Conservation (phyloP, 2,329 filamentous ascomycete genomes). For the Aureobasidium uvarum region DNA sequence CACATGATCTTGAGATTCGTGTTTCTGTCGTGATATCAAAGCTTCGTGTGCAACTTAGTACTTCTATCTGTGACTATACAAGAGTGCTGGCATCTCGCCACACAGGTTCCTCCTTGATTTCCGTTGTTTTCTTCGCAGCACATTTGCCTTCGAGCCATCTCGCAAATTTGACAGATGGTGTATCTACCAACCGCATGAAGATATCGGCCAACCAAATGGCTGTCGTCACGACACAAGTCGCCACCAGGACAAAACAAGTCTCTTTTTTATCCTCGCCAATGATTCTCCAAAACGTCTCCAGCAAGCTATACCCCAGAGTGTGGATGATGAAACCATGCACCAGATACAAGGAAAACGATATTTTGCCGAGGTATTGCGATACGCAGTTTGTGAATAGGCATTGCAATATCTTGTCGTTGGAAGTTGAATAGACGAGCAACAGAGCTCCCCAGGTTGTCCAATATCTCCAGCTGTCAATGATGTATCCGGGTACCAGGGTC, state of each 20-base stretch:
- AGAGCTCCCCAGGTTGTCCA: conserved; percentile 5
- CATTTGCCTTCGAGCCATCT: conserved; percentile 52
- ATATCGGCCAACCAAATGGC: conserved; percentile 57
- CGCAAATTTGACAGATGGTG: conserved; percentile 56
- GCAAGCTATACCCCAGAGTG: conserved; percentile 48
- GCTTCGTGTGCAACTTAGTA: no score
- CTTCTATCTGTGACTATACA: background rate
- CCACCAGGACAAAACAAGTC: conserved; percentile 49
- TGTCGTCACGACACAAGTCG: conserved; percentile 53
- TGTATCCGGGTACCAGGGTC: background rate
- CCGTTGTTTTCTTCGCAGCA: background rate
- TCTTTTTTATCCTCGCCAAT: conserved; percentile 46
- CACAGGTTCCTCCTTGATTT: background rate
- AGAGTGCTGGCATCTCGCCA: background rate
- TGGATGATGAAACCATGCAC: conserved; percentile 59
- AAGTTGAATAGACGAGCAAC: conserved; percentile 29
- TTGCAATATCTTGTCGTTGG: conserved; percentile 49
- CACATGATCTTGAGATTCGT: no score
- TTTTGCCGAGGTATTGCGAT: conserved; percentile 59
- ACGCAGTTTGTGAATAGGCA: conserved; percentile 50
- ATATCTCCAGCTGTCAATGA: conserved; percentile 1
- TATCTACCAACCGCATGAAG: conserved; percentile 57
- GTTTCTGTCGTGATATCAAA: no score
- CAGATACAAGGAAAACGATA: conserved; percentile 60
- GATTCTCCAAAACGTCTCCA: conserved; percentile 43